phyloP scores from a whole-genome alignment of 768 basidiomycete species.

The Tremella mesenterica region DNA sequence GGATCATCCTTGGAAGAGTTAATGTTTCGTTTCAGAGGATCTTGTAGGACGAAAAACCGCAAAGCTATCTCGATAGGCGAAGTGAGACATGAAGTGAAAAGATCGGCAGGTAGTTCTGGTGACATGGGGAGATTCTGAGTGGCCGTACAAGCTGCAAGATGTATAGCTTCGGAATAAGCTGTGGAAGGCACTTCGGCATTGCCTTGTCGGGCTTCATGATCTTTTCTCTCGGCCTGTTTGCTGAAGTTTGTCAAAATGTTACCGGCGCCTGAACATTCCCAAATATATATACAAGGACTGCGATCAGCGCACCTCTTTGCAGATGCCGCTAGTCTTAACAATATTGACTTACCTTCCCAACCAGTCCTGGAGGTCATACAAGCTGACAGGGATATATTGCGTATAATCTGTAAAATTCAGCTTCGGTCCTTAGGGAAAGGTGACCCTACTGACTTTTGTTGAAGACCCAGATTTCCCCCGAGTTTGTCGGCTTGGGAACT shows the following conservation, averaged over 20 bases:
- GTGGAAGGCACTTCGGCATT: conserved; percentile 58
- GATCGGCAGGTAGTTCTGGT: conserved; percentile 91
- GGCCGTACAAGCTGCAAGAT: conserved; percentile 86
- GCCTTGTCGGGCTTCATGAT: conserved; percentile 39
- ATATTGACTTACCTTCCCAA: conserved; percentile 52
- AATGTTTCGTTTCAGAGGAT: conserved; percentile 57
- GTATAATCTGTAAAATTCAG: conserved; percentile 56
- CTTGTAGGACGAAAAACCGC: conserved; percentile 79
- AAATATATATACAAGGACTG: conserved; percentile 94
- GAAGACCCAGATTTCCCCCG: conserved; percentile 96
- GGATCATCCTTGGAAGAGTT: conserved; percentile 61
- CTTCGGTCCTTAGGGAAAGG: background rate
- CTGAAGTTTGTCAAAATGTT: conserved; percentile 86
- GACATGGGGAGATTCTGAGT: conserved; percentile 87
- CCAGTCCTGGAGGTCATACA: conserved; percentile 89
- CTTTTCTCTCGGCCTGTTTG: conserved; percentile 45
- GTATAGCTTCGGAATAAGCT: conserved; percentile 61
- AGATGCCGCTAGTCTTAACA: background rate
- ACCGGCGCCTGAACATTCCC: conserved; percentile 98
- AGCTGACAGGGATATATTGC: conserved; percentile 93
- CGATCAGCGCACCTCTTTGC: background rate
- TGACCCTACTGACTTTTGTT: conserved; percentile 54
- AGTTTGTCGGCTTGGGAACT: conserved; percentile 89
- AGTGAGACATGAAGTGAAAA: conserved; percentile 95
- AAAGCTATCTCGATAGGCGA: conserved; percentile 97